These are phyloP conservation scores for Paracamarosporium sp. DNA, from an alignment of 2,329 filamentous ascomycete genomes.

Conservation along the genomic window DNA sequence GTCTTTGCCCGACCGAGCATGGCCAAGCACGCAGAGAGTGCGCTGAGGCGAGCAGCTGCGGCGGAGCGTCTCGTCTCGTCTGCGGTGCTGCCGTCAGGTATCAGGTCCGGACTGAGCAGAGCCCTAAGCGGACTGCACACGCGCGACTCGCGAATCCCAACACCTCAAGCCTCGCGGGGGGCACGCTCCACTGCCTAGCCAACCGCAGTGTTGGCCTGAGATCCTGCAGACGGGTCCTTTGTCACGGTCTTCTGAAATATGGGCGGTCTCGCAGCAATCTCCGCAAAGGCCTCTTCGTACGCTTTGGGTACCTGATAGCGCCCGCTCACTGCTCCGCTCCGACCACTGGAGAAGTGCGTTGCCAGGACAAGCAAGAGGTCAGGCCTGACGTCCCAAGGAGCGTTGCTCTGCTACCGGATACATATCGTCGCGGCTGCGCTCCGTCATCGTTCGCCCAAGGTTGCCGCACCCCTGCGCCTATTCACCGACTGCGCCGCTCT, in stretches of 20 bases:
- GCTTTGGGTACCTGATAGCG: slow-evolving; percentile 17
- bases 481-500: slow-evolving; percentile 24
- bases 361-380: slow-evolving; percentile 17
- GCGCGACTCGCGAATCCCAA: slow-evolving; percentile 27
- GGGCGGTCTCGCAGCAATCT: slow-evolving; percentile 30
- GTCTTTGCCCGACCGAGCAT: slow-evolving; percentile 1
- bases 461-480: slow-evolving; percentile 26
- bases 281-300: slow-evolving; percentile 21
- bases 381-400: slow-evolving; percentile 22
- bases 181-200: slow-evolving; percentile 28
- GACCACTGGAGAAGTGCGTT: slow-evolving; percentile 17
- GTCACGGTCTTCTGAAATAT: slow-evolving; percentile 20
- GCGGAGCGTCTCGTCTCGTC: neutral
- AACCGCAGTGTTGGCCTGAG: slow-evolving; percentile 23
- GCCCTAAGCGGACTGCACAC: slow-evolving; percentile 28
- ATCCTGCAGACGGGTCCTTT: slow-evolving; percentile 25
- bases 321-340: slow-evolving; percentile 20
- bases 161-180: slow-evolving; percentile 27
- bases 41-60: slow-evolving; percentile 13
- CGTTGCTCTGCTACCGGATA: slow-evolving; percentile 24
- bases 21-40: slow-evolving; percentile 3
- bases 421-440: slow-evolving; percentile 24
- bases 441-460: slow-evolving; percentile 13
- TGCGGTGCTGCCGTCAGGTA: slow-evolving; percentile 13
- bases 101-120: slow-evolving; percentile 31